Evolutionary conservation across 2,329 filamentous ascomycete genomes (phyloP).

Genomic region (Hypoxylon sp.): DNA sequence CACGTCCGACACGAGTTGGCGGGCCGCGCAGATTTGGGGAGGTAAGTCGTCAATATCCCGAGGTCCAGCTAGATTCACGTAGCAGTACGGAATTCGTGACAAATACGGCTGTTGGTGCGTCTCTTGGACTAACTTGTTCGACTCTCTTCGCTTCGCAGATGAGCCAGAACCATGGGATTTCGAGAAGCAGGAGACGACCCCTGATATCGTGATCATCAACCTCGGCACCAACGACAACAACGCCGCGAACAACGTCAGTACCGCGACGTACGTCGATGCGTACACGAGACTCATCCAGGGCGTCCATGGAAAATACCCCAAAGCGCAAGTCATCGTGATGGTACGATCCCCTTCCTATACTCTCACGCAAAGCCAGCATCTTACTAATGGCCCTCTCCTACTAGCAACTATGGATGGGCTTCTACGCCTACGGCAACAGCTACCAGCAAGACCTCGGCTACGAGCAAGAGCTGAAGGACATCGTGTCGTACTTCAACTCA

Average conservation of each 20-base stretch:
- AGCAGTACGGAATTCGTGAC: not conserved
- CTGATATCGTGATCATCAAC: slow-evolving; percentile 63
- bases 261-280: slow-evolving; percentile 57
- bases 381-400: not conserved
- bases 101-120: not conserved
- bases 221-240: slow-evolving; percentile 65
- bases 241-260: slow-evolving; percentile 58
- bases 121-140: not conserved
- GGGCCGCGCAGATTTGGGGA: slow-evolving; percentile 61
- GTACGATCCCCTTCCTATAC: slow-evolving; percentile 41
- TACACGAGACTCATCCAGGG: slow-evolving; percentile 63
- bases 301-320: slow-evolving; percentile 63
- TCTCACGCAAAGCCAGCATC: not conserved
- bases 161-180: slow-evolving; percentile 64
- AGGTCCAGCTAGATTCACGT: not conserved
- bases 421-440: slow-evolving; percentile 64
- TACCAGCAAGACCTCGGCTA: slow-evolving; percentile 65
- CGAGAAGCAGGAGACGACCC: slow-evolving; percentile 57
- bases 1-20: slow-evolving; percentile 67
- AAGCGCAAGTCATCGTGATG: slow-evolving; percentile 63
- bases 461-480: slow-evolving; percentile 64
- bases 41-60: slow-evolving; percentile 51
- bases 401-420: slow-evolving; percentile 64
- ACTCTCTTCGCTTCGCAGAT: slow-evolving; percentile 47
- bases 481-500: slow-evolving; percentile 68